Evolutionary conservation across 2,329 filamentous ascomycete species (phyloP), one percentile per base, ranked within the genome.

Genomic region (Pyricularia sp.): DNA sequence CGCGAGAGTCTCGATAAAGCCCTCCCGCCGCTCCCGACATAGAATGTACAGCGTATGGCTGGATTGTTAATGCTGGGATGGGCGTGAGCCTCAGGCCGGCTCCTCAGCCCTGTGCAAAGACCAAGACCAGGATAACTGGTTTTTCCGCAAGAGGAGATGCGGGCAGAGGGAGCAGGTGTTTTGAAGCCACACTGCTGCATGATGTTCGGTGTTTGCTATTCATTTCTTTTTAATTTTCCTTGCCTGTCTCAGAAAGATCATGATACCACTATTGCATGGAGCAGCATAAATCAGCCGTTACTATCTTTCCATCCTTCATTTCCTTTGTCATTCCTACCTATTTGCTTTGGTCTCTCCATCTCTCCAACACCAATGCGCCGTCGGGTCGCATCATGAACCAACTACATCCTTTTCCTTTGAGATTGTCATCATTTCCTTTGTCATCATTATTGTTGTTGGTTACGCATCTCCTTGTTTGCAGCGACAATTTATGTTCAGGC

Each of bases 1-100:
- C 82, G 82, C 65, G 84, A 86, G 59, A 88, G 86, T 71, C 78
- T 89, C 63, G 85, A 89, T 72, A 90, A 90, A 78, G 82, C 82
- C 12, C 76, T 89, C 65, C 87, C 87, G 7, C 85, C 86, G 3
- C 76, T 90, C 64, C 87, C 87, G 1, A 28, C 59, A 63, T 63
- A 63, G 59, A 26, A 63, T 63, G 59, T 26, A 30, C 59, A 63
- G 59, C 59, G 59, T 28, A 14, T 63, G 25, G 25, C 59, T 63
- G 59, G 59, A 28, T 28, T 63, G 59, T 26, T 63, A 28, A 63
- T 63, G 59, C 25, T 30, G 26, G 59, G 59, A 14, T 63, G 59
- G 59, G 25, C 26, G 25, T 63, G 25, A 63, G 42, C 42, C 20
- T n/a, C 42, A 50, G 59, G 26, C 59, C 59, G 25, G 25, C 59